phyloP scores from a whole-genome alignment of 2,329 filamentous ascomycete genomes.

The Monilinia laxa region DNA sequence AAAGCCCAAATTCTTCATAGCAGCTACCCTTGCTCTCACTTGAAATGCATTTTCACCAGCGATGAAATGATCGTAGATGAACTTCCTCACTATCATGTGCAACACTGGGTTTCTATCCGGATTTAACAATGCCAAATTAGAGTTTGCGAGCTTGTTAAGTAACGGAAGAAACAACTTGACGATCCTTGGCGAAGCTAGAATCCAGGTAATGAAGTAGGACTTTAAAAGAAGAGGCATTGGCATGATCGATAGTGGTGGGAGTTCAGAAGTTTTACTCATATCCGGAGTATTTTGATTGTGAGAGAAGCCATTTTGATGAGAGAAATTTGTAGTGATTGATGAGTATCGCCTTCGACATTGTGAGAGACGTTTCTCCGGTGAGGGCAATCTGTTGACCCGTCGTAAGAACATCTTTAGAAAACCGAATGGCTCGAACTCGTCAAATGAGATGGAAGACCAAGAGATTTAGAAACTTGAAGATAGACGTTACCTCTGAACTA shows the following conservation, averaged over 20 bases:
- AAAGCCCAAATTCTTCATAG: constrained; percentile 72
- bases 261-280: not conserved
- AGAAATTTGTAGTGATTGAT: not conserved
- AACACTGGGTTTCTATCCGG: constrained; percentile 73
- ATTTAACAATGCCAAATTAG: constrained; percentile 25
- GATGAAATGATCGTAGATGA: constrained; percentile 87
- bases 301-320: constrained; percentile 6
- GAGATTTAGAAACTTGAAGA: not conserved
- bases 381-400: not conserved
- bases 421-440: not conserved
- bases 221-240: constrained; percentile 22
- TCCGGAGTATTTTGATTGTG: not conserved
- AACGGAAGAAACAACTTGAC: constrained; percentile 23
- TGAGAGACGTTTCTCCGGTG: not conserved
- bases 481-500: not conserved
- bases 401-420: not conserved
- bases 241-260: constrained; percentile 26
- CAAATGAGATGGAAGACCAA: not conserved
- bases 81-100: constrained; percentile 67
- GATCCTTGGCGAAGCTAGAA: constrained; percentile 23
- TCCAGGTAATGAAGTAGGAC: constrained; percentile 21
- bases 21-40: constrained; percentile 60
- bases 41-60: constrained; percentile 71
- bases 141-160: constrained; percentile 20
- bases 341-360: not conserved